phyloP scores from a whole-genome alignment of 345 rosid species.

The Lumnitzera racemosa region DNA sequence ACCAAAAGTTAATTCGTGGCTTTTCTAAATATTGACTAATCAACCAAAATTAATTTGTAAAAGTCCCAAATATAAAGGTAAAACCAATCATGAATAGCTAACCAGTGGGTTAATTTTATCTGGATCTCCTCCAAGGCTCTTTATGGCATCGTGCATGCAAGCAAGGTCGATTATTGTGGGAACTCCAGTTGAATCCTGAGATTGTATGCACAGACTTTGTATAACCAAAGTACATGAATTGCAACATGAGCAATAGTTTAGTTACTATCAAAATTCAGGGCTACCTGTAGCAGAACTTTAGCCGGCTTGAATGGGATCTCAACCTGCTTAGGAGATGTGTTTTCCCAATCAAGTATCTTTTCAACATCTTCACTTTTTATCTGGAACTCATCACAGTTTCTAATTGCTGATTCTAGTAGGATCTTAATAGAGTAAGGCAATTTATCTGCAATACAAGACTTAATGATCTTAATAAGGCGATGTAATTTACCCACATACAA shows the following conservation, averaged over 20 bases:
- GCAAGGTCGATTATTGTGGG: constrained; percentile 86
- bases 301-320: constrained; percentile 87
- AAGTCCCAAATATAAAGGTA: no score
- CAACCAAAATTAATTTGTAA: no score
- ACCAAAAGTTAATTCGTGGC: no score
- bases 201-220: not conserved
- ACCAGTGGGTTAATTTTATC: constrained; percentile 66
- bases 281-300: constrained; percentile 68
- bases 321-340: constrained; percentile 55
- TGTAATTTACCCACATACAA: no score
- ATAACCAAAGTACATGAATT: not conserved
- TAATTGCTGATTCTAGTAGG: constrained; percentile 67
- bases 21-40: no score
- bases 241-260: not conserved
- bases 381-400: constrained; percentile 76
- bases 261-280: no score
- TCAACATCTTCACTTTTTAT: constrained; percentile 73
- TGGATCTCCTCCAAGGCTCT: constrained; percentile 59
- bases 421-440: constrained; percentile 67
- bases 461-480: no score
- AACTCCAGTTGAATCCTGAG: constrained; percentile 70
- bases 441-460: constrained; percentile 35
- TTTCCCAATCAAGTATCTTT: constrained; percentile 79
- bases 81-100: constrained; percentile 4
- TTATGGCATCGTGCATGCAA: constrained; percentile 82